Evolutionary conservation across 2,329 filamentous ascomycete genomes (phyloP).

Genomic region (Exophiala dermatitidis): DNA sequence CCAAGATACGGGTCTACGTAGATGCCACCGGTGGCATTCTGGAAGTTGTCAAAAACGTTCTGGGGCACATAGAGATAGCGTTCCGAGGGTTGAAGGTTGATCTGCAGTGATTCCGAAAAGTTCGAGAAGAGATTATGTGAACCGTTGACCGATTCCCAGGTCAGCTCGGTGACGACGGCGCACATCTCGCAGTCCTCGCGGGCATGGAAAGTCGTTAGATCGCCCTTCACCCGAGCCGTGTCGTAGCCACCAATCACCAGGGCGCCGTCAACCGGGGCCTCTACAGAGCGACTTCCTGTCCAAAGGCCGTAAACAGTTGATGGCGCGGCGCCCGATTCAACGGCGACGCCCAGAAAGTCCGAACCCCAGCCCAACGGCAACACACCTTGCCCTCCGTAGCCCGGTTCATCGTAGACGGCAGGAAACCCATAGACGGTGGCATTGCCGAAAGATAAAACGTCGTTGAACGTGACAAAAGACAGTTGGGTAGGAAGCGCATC

Average conservation of each 20-base stretch:
- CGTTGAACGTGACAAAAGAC: slow-evolving; percentile 24
- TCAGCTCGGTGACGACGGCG: slow-evolving; percentile 16
- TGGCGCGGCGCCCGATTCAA: slow-evolving; percentile 14
- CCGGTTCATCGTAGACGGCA: slow-evolving; percentile 20
- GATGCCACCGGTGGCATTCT: slow-evolving; percentile 12
- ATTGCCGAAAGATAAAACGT: slow-evolving; percentile 20
- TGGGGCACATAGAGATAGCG: slow-evolving; percentile 20
- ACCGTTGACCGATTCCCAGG: slow-evolving; percentile 10
- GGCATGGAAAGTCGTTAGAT: slow-evolving; percentile 15
- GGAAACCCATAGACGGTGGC: slow-evolving; percentile 18
- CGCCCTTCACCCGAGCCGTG: slow-evolving; percentile 18
- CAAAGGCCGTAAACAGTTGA: slow-evolving; percentile 23
- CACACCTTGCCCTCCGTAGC: slow-evolving; percentile 22
- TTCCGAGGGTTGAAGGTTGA: slow-evolving; percentile 20
- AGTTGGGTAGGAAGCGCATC: slow-evolving; percentile 8
- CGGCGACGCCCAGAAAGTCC: slow-evolving; percentile 17
- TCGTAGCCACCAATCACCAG: slow-evolving; percentile 25
- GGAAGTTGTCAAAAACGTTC: slow-evolving; percentile 19
- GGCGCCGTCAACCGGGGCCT: slow-evolving; percentile 17
- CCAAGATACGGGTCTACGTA: slow-evolving; percentile 13
- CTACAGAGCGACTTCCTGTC: slow-evolving; percentile 21
- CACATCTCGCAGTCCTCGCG: slow-evolving; percentile 18
- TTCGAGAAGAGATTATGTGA: slow-evolving; percentile 18
- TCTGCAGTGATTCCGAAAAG: slow-evolving; percentile 14
- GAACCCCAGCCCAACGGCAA: slow-evolving; percentile 20